Conservation (phyloP, 371 early-diverging fungal genomes). For the Thermomucor indicae-seudaticae region DNA sequence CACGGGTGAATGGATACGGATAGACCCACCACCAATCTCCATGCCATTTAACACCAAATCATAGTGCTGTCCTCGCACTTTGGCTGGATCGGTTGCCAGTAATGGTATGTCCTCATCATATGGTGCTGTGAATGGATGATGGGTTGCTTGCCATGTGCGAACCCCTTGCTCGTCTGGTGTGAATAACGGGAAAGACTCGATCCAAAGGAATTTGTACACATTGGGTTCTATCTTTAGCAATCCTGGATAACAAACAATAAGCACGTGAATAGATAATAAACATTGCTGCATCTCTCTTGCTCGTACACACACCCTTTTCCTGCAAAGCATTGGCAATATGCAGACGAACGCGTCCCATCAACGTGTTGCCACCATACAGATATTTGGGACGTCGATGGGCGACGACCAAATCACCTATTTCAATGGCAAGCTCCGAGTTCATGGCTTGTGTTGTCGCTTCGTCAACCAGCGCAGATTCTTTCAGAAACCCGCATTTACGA, state of each 20-base stretch:
- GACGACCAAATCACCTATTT: conserved; percentile 58
- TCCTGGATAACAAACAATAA: conserved; percentile 13
- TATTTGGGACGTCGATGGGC: conserved; percentile 54
- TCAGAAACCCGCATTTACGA: conserved; percentile 29
- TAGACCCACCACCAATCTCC: conserved; percentile 92
- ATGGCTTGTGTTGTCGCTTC: conserved; percentile 14
- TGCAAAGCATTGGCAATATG: conserved; percentile 54
- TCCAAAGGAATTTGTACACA: conserved; percentile 77
- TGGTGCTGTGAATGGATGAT: conserved; percentile 94
- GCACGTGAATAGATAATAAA: not conserved
- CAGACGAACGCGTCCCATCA: conserved; percentile 70
- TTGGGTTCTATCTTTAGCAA: conserved; percentile 40
- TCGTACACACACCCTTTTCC: conserved; percentile 43
- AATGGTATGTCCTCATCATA: conserved; percentile 60
- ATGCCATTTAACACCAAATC: conserved; percentile 90
- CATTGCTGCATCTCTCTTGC: not conserved
- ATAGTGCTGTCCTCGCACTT: conserved; percentile 82
- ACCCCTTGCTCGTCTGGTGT: conserved; percentile 57
- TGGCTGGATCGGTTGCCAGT: conserved; percentile 57
- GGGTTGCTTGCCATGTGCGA: conserved; percentile 64
- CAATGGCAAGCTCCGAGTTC: conserved; percentile 32
- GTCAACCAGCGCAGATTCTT: conserved; percentile 21
- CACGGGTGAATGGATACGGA: conserved; percentile 81
- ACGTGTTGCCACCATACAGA: conserved; percentile 71
- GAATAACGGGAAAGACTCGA: conserved; percentile 88